Conservation (phyloP, 2,329 filamentous ascomycete genomes). For the Lachnellula cervina region DNA sequence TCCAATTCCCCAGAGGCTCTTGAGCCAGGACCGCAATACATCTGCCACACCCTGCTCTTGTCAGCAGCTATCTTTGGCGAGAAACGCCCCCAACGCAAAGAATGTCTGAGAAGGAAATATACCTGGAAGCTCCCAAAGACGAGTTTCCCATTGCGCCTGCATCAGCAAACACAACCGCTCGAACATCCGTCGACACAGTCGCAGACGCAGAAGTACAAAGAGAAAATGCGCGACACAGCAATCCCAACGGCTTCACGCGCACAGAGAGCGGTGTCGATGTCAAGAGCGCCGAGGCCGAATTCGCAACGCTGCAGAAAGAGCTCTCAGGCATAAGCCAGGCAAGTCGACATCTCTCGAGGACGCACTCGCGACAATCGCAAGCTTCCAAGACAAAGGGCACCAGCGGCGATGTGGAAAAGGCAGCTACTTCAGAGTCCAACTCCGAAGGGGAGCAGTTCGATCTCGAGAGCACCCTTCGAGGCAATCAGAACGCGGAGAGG, state of each 20-base stretch:
- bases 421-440: constrained; percentile 36
- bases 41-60: not conserved
- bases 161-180: constrained; percentile 6
- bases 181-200: constrained; percentile 16
- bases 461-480: constrained; percentile 68
- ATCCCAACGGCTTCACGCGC: constrained; percentile 44
- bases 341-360: constrained; percentile 46
- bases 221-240: constrained; percentile 31
- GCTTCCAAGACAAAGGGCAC: constrained; percentile 23
- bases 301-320: constrained; percentile 60
- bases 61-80: not conserved
- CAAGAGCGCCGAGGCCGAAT: constrained; percentile 63
- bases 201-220: constrained; percentile 40
- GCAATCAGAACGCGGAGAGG: constrained; percentile 64
- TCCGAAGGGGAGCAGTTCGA: constrained; percentile 60
- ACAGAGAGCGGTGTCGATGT: constrained; percentile 47
- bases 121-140: constrained; percentile 12
- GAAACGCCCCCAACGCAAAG: not conserved
- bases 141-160: constrained; percentile 6
- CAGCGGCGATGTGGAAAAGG: constrained; percentile 55
- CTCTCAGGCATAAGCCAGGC: constrained; percentile 52
- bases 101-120: not conserved
- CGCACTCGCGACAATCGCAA: constrained; percentile 36
- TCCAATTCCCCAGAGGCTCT: not conserved
- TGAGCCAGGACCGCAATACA: not conserved